Base-by-base conservation (phyloP, 2,329 filamentous ascomycete genomes). In the Niveomyces coronatus region DNA sequence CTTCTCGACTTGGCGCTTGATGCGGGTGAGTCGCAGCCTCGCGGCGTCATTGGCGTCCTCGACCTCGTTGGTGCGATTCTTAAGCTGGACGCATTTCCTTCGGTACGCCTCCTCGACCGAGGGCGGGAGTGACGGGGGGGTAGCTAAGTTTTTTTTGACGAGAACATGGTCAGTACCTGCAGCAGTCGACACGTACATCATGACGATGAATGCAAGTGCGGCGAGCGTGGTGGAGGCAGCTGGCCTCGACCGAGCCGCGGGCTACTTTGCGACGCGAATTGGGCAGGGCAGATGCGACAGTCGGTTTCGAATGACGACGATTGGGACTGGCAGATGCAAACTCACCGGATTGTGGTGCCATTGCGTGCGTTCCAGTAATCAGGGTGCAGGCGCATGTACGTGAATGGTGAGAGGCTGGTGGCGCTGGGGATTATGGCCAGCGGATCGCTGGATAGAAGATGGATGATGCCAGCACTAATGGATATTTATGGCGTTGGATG, bases 41-140 rank as follows among this genome's bases (percentile, higher is more conserved):
- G 85, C 82, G 41, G 83, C 75, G 51, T 94, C 87, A 58, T 95
- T 95, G 54, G 86, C 82, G 43, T 86, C 79, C 58, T 96, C 88
- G 51, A 96, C 85, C 58, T 95, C 88, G 57, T 80, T 83, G 46
- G 91, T 85, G 44, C 91, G 83, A 51, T 85, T 83, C 64, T 93
- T 93, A 16, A 98, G 75, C 51, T 93, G 84, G 56, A 95, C 86
- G 61, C 89, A 96, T 76, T 98, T 96, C 47, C 85, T 78, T 53
- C 91, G 87, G 63, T 96, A 98, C 35, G 89, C 88, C 57, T 89
- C 82, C 62, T 98, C 89, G 45, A 96, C 87, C 13, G 87, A 94
- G 13, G 91, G 89, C 15, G 89, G 86, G 4, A 82, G 68, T 28
- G 75, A 62, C 13, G 76, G 74, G 20, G 75, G 75, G 39, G 74